Evolutionary conservation across 2,329 filamentous ascomycete genomes (phyloP), one percentile per base, ranked within the genome.

Genomic region (Fusarium chlamydosporum): DNA sequence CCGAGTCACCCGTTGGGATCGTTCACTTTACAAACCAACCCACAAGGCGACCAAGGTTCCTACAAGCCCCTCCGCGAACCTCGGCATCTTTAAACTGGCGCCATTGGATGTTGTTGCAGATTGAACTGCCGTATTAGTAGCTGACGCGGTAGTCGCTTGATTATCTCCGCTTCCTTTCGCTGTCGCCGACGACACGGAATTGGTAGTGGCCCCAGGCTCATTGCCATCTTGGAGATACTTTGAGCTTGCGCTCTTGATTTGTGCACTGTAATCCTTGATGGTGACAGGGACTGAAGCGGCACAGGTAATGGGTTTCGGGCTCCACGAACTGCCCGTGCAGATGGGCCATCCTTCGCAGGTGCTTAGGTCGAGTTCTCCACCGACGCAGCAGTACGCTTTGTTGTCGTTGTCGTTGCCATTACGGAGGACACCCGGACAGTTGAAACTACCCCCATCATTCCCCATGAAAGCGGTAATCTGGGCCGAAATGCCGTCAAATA

Each of bases 301-400:
- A 33, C 62, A 66, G 18, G 34, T 50, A 7, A 56, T 12, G 2
- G 61, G n/a, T 16, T 48, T 56, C 18, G 63, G 35, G 16, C 45
- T 12, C 34, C 48, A 23, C 7, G 56, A 40, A 13, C 45, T 38
- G 6, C 63, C 63, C 3, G 43, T 66, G 35, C 63, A 66, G 15
- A 66, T 47, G 6, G 61, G 63, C 63, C 62, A 66, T 3, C 63
- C 63, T 18, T 56, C 26, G 16, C 63, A 66, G 1, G 50, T 62
- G 33, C 62, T 66, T 13, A 67, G 40, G 6, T 62, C 41, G 6
- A 66, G 62, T 6, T 41, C 5, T 9, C 50, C 63, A 3, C 62
- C 62, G 6, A 67, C 18, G 37, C 63, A 66, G n/a, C 63, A 66
- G 13, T 66, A 61, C 0, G 15, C 18, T 6, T 47, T 31, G n/a